Percentiles rank a stretch among this genome's conserved stretches.
These are phyloP conservation scores for Aspergillus thermomutatus DNA, from an alignment of 2,329 filamentous ascomycete species.

Conservation along the genomic window DNA sequence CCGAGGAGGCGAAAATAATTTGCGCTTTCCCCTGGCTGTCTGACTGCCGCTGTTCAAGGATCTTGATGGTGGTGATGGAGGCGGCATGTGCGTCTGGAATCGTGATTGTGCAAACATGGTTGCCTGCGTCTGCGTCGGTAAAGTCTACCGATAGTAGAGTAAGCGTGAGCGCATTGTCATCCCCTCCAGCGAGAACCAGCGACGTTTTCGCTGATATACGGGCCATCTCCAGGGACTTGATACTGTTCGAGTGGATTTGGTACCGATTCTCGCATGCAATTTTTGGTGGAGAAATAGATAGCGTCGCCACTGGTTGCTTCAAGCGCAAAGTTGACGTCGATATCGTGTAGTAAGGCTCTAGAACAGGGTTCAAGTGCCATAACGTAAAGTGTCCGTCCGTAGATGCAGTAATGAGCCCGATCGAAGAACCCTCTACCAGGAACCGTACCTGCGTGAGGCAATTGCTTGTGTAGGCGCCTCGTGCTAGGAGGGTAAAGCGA, in stretches of 20 bases:
- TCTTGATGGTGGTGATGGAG: slow-evolving; percentile 40
- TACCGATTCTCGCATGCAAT: slow-evolving; percentile 37
- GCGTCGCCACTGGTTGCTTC: slow-evolving; percentile 22
- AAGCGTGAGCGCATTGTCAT: slow-evolving; percentile 77
- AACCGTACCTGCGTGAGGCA: slow-evolving; percentile 67
- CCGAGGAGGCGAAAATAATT: slow-evolving; percentile 35
- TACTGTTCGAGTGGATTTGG: slow-evolving; percentile 72
- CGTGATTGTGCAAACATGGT: slow-evolving; percentile 29
- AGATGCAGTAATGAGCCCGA: slow-evolving; percentile 58
- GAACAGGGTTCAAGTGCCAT: slow-evolving; percentile 48
- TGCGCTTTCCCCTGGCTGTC: slow-evolving; percentile 5
- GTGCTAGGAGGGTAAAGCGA: slow-evolving; percentile 45
- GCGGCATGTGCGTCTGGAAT: slow-evolving; percentile 45
- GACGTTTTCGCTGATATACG: slow-evolving; percentile 31
- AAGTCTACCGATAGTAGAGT: slow-evolving; percentile 38
- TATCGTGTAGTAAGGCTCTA: slow-evolving; percentile 29
- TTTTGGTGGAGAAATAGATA: slow-evolving; percentile 11
- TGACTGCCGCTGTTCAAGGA: slow-evolving; percentile 19
- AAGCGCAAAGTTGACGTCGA: slow-evolving; percentile 13
- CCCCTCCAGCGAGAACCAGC: slow-evolving; percentile 72
- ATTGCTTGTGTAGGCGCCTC: slow-evolving; percentile 63
- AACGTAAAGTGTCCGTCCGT: slow-evolving; percentile 76
- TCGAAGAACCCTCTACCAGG: slow-evolving; percentile 42
- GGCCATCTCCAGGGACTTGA: slow-evolving; percentile 57
- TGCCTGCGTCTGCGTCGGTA: slow-evolving; percentile 6